Evolutionary conservation across 176 grass and related monocot species (phyloP), one percentile per base, ranked within the genome.

Genomic region (Triticum timopheevii): DNA sequence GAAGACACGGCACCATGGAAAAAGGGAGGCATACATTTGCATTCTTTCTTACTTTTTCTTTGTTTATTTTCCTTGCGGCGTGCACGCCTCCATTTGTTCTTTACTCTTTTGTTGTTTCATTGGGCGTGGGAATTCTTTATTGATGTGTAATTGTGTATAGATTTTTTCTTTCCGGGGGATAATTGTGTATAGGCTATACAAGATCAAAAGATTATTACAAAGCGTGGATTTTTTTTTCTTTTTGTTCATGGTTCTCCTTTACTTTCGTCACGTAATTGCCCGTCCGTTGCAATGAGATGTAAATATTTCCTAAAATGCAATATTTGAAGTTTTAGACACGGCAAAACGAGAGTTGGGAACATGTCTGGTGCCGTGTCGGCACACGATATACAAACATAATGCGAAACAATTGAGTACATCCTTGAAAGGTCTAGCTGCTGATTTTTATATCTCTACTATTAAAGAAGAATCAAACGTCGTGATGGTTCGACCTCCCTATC

Each of bases 121-220:
- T 59, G 72, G 61, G 20, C 34, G 17, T 34, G 56, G 12, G 5
- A 20, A 87, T 91, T 87, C 80, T 87, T 90, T 84, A 69, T 65
- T 65, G 23, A 27, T 91, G 76, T 90, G 89, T 64, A 77, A 56
- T 77, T 77, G 74, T 58, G 47, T 58, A 77, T 56, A 77, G 45
- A 76, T 45, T 71, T 19, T 19, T 6, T 17, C 16, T 52, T 6
- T 47, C 12, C 49, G 16, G 16, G 16, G 5, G 49, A 16, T 52
- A 56, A 34, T 56, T 77, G 74, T 77, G 47, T 56, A 77, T 77
- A 77, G 16, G 50, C 11, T 42, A 40, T 72, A 72, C 35, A 9
- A 30, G 12, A 33, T 34, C 8, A 77, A 80, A 76, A 80, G 80
- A 33, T 80, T 11, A 83, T 45, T 66, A 83, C 65, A 87, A 25